Conservation (phyloP, 805 yeast species). For the Barnettozyma botsteinii region DNA sequence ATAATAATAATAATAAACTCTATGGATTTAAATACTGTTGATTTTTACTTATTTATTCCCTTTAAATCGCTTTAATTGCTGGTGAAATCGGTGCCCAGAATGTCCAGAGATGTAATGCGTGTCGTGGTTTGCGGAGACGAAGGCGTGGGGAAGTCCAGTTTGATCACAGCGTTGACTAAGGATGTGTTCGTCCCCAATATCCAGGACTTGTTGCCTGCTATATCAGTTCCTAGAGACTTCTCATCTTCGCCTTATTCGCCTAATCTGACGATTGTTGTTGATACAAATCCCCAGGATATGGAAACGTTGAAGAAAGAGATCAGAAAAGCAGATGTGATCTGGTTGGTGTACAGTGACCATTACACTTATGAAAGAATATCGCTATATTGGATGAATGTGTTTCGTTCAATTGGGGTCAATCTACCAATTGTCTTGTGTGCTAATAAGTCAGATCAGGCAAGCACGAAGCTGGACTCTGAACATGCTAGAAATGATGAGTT, state of each 20-base stretch:
- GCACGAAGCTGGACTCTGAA: slow-evolving; percentile 36
- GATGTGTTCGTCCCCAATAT: slow-evolving; percentile 74
- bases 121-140: slow-evolving; percentile 95
- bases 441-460: slow-evolving; percentile 58
- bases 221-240: slow-evolving; percentile 73
- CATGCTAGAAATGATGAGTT: slow-evolving; percentile 66
- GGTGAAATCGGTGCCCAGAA: no score
- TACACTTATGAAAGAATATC: slow-evolving; percentile 91
- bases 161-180: slow-evolving; percentile 76
- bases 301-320: slow-evolving; percentile 61
- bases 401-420: slow-evolving; percentile 89
- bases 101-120: slow-evolving; percentile 52
- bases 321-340: slow-evolving; percentile 80
- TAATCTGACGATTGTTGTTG: slow-evolving; percentile 66
- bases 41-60: no score
- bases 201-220: slow-evolving; percentile 75
- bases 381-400: slow-evolving; percentile 90
- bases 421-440: slow-evolving; percentile 89
- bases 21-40: no score
- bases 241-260: slow-evolving; percentile 55
- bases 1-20: no score
- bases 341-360: slow-evolving; percentile 93
- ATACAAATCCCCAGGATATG: slow-evolving; percentile 69
- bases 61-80: no score
- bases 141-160: slow-evolving; percentile 75